A percentile compares a stretch with the other conserved stretches of the same genome.
Evolutionary conservation across 1,284 basidiomycete species (phyloP).

Genomic region (Trametes sp.): DNA sequence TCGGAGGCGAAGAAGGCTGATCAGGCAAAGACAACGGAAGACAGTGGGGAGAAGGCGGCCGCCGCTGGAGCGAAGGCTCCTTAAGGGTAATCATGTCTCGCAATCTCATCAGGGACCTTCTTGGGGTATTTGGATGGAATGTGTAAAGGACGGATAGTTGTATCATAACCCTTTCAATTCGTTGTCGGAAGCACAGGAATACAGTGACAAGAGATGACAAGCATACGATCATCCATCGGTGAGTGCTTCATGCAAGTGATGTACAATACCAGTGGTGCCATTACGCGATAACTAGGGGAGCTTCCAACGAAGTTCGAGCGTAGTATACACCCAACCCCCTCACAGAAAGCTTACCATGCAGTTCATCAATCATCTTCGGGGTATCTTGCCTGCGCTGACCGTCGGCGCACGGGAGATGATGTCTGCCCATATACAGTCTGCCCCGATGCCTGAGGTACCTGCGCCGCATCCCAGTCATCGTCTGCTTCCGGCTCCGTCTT

Average conservation of each 20-base stretch:
- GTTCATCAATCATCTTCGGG: conserved; percentile 13
- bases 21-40: not conserved
- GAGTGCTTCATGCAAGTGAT: no score
- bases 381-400: conserved; percentile 15
- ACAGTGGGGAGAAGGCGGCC: not conserved
- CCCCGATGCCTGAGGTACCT: not conserved
- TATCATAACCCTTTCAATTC: not conserved
- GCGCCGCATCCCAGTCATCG: conserved; percentile 18
- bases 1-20: not conserved
- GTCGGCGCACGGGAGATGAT: conserved; percentile 16
- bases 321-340: no score
- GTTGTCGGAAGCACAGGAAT: no score
- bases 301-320: no score
- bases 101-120: not conserved
- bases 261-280: no score
- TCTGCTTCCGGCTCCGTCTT: conserved; percentile 29
- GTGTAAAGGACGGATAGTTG: conserved; percentile 1
- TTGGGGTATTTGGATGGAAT: conserved; percentile 4
- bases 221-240: no score
- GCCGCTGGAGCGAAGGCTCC: conserved; percentile 12
- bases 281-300: no score
- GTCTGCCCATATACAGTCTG: conserved; percentile 7
- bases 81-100: not conserved
- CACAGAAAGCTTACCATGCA: no score
- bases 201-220: no score